Evolutionary conservation across 305 asterid species (phyloP), one percentile per base, ranked within the genome.

Genomic region (Fraxinus paxiana): DNA sequence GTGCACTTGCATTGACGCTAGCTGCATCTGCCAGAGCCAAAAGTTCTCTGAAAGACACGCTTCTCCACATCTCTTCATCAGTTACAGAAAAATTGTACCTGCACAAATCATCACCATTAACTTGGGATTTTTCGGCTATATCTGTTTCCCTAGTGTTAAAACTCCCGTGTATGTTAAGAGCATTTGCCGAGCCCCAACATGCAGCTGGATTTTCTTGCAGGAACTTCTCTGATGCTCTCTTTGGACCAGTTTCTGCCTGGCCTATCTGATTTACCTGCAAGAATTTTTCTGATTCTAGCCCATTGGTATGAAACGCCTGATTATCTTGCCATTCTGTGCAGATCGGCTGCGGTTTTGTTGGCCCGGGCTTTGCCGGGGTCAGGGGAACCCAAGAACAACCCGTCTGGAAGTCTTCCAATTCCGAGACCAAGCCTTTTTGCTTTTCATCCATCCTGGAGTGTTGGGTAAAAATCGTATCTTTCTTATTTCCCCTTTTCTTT

Each of bases 291-390:
- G 79, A 33, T 15, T 73, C 84, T 17, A 24, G 65, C 83, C 85
- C 80, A 81, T 81, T 80, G 33, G 77, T 48, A 67, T 48, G 72
- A 43, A 31, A 59, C 15, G 22, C 80, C 77, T 78, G 78, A 76
- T 73, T 78, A 73, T 80, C 79, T 72, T 85, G 87, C 85, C 73
- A 74, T 48, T 81, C 82, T 70, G 80, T 24, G 85, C 88, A 84
- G 88, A 90, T 86, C 87, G 84, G 86, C 71, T 81, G 83, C 86
- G 75, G 77, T 69, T 75, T 65, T 43, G 77, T 54, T 13, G 86
- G 76, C 77, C 83, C 73, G 79, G 89, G 91, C 86, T 92, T 92
- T 31, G 88, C 90, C 1, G 97, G 94, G 83, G 97, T 92, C 73
- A 76, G 65, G 12, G 95, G 94, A 71, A 90, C 78, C 98, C 96